Base-by-base conservation (phyloP, 257 asterid species). In the Scutellaria barbata region DNA sequence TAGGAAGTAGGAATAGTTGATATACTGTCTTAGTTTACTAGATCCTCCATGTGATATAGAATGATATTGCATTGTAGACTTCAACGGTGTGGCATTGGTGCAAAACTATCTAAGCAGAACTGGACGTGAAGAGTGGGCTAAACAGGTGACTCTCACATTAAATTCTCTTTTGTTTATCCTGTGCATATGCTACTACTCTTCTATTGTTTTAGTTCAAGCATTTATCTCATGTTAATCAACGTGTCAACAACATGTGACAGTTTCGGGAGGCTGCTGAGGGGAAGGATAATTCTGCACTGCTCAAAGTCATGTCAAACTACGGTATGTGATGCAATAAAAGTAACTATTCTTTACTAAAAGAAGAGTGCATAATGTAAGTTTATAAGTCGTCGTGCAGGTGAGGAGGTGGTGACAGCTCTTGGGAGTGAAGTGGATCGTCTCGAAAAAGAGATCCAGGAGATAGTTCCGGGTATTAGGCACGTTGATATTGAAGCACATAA, bases 351-450 rank as follows among this genome's bases (percentile, higher is more conserved):
- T 39, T 57, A 8, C 13, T 17, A 39, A 5, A 33, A 5, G 11
- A 43, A 4, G 46, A 51, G 20, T 47, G 56, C 48, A 64, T 52
- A 57, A 63, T 13, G 72, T 45, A 17, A 68, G 41, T 14, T 30
- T 35, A 51, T n/a, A 10, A 12, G 65, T 30, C 50, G 35, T 73
- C 66, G 66, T 80, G 58, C 86, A 91, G 99, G 99, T 67, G 99
- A 94, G 84, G 99, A 94, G 76, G 96, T 92, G 75, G 99, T 94
- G 35, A 94, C 95, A 14, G 99, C 99, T 68, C 85, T 91, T 33
- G 99, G 99, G 66, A 89, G 95, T 69, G 99, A 94, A 81, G 98
- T 94, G 16, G 98, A 94, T 78, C 86, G 99, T 59, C 88, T 94
- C 3, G 99, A 94, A 51, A 89, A 88, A 67, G 99, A 94, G 88